phyloP scores from a whole-genome alignment of 129 eudicot genomes.

The Rutidosis leptorrhynchoides region DNA sequence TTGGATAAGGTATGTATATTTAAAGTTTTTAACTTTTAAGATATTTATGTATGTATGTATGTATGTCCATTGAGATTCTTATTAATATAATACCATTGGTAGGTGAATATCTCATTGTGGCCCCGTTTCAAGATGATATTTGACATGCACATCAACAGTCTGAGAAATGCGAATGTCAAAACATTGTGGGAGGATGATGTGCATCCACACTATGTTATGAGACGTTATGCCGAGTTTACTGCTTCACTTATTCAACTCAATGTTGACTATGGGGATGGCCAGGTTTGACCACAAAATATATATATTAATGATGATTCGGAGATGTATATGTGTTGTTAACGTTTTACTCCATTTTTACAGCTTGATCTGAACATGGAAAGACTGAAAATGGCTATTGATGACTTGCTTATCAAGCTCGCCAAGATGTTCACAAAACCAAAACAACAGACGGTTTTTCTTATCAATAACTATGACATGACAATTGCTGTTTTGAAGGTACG shows the following conservation, averaged over 20 bases:
- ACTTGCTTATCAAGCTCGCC: constrained; percentile 83
- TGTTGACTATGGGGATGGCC: constrained; percentile 96
- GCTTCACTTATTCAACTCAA: constrained; percentile 94
- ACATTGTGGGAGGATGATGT: constrained; percentile 98
- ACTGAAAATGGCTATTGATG: constrained; percentile 88
- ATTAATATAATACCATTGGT: constrained; percentile 23
- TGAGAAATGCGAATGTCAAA: constrained; percentile 80
- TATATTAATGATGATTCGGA: background rate
- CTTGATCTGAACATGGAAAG: constrained; percentile 90
- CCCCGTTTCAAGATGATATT: constrained; percentile 97
- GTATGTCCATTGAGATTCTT: background rate
- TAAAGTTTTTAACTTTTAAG: background rate
- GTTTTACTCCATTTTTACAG: constrained; percentile 28
- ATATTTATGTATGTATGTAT: background rate
- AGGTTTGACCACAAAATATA: constrained; percentile 49
- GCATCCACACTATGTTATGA: constrained; percentile 99
- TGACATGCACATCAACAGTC: constrained; percentile 92
- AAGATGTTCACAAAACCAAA: constrained; percentile 62
- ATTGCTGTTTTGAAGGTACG: constrained; percentile 94
- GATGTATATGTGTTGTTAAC: background rate
- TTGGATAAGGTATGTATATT: constrained; percentile 73
- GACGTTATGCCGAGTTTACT: constrained; percentile 96
- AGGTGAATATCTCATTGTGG: constrained; percentile 94
- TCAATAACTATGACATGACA: constrained; percentile 97
- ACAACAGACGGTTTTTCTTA: constrained; percentile 78